Evolutionary conservation across 2,329 filamentous ascomycete species (phyloP), one percentile per base, ranked within the genome.

Genomic region (Herpotrichia juniperi): DNA sequence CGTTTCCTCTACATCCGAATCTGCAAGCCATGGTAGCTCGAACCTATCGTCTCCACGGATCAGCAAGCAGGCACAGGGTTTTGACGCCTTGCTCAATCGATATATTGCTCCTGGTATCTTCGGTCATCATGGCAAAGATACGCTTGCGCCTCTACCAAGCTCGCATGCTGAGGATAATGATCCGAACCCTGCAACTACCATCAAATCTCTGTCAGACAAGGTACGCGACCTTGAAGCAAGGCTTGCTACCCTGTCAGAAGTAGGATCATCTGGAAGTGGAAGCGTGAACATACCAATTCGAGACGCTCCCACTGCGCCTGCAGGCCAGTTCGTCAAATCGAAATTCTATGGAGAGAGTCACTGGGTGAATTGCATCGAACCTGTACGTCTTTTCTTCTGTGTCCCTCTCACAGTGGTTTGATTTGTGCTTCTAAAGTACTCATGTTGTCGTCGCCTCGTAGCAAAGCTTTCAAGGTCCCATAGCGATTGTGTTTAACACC

Each of bases 341-440:
- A 78, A 82, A 0, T 67, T 84, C 3, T 83, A 84, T 57, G 83
- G 83, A 1, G 78, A 78, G 58, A 83, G 79, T 26, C 81, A 85
- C 59, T 85, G 81, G 65, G 47, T 61, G 42, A 69, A 68, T 16
- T 53, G 55, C 8, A 48, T 71, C 22, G 66, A 68, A 16, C 64
- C 64, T 30, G 64, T 67, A 51, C 49, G 77, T 56, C 68, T 1
- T 64, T 12, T 28, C 26, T 28, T 28, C 7, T 12, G 26, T 7
- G 7, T 28, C 12, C 12, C 26, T 28, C 7, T 28, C n/a, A n/a
- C n/a, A n/a, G n/a, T n/a, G n/a, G n/a, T n/a, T n/a, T n/a, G n/a
- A n/a, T n/a, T n/a, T n/a, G n/a, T n/a, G n/a, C n/a, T n/a, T n/a
- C n/a, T n/a, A n/a, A n/a, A n/a, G n/a, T n/a, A n/a, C n/a, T n/a